Conservation (phyloP, 768 basidiomycete genomes). For the Mycena galericulata region DNA sequence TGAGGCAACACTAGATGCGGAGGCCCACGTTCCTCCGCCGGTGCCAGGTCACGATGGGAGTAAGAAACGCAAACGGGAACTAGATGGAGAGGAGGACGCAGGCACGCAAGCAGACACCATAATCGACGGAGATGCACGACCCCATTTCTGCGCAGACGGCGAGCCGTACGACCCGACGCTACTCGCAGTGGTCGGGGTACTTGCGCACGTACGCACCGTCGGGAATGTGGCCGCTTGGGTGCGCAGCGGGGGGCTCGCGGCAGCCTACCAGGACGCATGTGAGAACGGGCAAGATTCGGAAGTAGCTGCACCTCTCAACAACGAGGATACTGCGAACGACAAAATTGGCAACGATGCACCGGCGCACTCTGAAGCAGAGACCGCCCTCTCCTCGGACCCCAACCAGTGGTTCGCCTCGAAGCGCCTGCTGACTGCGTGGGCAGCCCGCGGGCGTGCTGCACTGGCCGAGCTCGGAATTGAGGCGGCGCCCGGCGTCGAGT, state of each 20-base stretch:
- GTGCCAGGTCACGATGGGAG: neutral
- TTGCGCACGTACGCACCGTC: constrained; percentile 57
- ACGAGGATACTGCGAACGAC: neutral
- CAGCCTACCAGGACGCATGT: constrained; percentile 14
- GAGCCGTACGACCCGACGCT: constrained; percentile 51
- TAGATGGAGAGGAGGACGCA: neutral
- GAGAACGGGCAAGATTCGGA: neutral
- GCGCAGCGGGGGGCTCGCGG: constrained; percentile 52
- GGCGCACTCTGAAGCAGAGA: neutral
- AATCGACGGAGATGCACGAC: neutral
- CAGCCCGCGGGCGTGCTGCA: constrained; percentile 60
- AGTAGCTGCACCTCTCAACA: neutral
- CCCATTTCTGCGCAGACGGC: constrained; percentile 25
- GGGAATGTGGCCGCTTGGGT: constrained; percentile 65
- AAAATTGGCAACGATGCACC: neutral
- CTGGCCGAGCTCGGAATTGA: constrained; percentile 61
- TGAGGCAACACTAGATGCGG: neutral
- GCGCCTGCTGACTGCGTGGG: constrained; percentile 62
- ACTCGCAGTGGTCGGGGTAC: constrained; percentile 62
- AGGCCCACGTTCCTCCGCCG: neutral
- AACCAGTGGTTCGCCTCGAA: constrained; percentile 66
- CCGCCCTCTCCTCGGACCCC: constrained; percentile 9
- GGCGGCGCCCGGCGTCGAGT: constrained; percentile 25
- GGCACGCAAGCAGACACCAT: neutral
- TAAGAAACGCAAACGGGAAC: constrained; percentile 32